These are phyloP conservation scores for Pseudoperonospora humuli DNA, from an alignment of 352 stramenopile genomes.

Conservation along the genomic window DNA sequence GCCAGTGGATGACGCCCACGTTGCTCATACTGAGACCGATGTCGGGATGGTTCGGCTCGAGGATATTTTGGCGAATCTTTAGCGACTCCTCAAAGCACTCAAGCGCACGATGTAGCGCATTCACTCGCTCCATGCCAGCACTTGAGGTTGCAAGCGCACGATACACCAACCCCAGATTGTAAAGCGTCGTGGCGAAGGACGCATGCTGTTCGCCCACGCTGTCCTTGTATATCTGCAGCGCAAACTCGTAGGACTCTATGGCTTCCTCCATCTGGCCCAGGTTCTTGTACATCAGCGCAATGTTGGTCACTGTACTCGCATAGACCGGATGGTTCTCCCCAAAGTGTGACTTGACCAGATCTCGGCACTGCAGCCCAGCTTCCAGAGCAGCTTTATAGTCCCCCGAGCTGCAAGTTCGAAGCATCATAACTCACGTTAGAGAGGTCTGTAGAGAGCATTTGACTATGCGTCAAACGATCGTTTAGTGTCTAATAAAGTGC, in stretches of 20 bases:
- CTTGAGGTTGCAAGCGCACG: conserved; percentile 45
- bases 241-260: conserved; percentile 75
- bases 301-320: conserved; percentile 80
- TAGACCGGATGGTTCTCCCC: conserved; percentile 74
- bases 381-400: conserved; percentile 63
- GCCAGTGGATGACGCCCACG: conserved; percentile 71
- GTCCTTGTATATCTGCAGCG: conserved; percentile 73
- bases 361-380: conserved; percentile 55
- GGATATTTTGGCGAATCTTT: conserved; percentile 59
- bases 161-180: conserved; percentile 77
- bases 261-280: conserved; percentile 64
- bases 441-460: not conserved
- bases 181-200: conserved; percentile 77
- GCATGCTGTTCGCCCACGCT: conserved; percentile 73
- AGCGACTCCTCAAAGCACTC: conserved; percentile 78
- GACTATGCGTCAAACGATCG: not conserved
- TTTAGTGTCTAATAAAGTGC: not conserved
- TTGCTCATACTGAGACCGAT: conserved; percentile 80
- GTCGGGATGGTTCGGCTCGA: conserved; percentile 68
- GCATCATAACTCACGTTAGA: conserved; percentile 22
- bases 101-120: conserved; percentile 49
- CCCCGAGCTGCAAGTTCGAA: conserved; percentile 32
- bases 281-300: conserved; percentile 86
- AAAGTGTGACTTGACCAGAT: conserved; percentile 66
- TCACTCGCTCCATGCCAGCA: conserved; percentile 65